Percentiles rank a stretch among this genome's conserved stretches.
These are phyloP conservation scores for Grosmannia serpens DNA, from an alignment of 2,329 filamentous ascomycete genomes.

Conservation along the genomic window DNA sequence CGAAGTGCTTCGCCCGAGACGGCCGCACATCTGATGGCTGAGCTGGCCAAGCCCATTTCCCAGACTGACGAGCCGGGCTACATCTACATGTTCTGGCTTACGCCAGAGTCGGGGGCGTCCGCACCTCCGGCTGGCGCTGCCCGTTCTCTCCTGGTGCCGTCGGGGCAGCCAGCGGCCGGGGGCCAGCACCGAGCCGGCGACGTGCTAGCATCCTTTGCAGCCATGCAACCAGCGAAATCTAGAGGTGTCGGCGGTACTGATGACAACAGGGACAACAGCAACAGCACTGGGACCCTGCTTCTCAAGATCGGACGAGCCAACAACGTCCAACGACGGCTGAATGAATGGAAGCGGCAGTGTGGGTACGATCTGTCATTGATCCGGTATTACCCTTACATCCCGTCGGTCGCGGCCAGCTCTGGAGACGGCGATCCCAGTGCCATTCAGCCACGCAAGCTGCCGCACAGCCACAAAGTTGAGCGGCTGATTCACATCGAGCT, in stretches of 20 bases:
- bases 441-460: conserved; percentile 54
- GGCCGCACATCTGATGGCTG: conserved; percentile 58
- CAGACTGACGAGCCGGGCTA: conserved; percentile 71
- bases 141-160: conserved; percentile 45
- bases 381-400: conserved; percentile 79
- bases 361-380: conserved; percentile 80
- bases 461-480: conserved; percentile 80
- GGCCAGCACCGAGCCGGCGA: conserved; percentile 36
- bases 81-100: conserved; percentile 99
- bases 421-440: not conserved
- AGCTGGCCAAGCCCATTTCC: conserved; percentile 67
- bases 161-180: conserved; percentile 22
- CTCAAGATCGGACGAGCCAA: conserved; percentile 56
- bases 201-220: conserved; percentile 39
- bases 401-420: conserved; percentile 25
- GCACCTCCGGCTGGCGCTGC: conserved; percentile 47
- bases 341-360: conserved; percentile 90
- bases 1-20: conserved; percentile 52
- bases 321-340: conserved; percentile 84
- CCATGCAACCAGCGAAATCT: conserved; percentile 6
- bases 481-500: conserved; percentile 84
- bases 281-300: conserved; percentile 22
- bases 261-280: conserved; percentile 12
- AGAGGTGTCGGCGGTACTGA: not conserved
- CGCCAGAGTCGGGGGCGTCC: conserved; percentile 46